Percentiles rank a stretch among this genome's conserved stretches.
phyloP scores from a whole-genome alignment of 148 eudicot species.

The Oxyria digyna region DNA sequence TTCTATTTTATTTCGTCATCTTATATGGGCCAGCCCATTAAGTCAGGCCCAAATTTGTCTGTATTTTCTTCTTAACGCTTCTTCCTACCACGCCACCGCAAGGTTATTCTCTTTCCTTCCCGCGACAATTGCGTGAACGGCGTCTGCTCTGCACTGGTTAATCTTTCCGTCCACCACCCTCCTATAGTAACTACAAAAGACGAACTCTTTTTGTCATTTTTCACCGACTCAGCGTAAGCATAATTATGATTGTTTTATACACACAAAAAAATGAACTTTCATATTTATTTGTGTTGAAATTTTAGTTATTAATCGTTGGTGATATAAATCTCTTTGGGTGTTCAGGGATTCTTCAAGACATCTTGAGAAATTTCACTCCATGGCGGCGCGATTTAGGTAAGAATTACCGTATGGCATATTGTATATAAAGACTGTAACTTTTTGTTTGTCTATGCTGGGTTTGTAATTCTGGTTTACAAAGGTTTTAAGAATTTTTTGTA shows the following conservation, averaged over 20 bases:
- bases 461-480: neutral
- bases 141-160: neutral
- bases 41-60: neutral
- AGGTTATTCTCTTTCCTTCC: neutral
- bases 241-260: no score
- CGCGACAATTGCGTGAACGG: neutral
- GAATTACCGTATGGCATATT: neutral
- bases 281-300: no score
- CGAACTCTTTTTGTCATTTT: neutral
- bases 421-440: no score
- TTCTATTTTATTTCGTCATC: neutral
- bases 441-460: no score
- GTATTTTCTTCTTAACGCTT: neutral
- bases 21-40: neutral
- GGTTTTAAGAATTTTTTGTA: neutral
- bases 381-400: neutral
- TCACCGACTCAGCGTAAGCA: neutral
- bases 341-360: neutral
- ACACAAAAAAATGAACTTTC: no score
- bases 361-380: neutral
- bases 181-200: neutral
- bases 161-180: neutral
- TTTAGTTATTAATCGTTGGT: neutral
- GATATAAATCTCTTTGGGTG: neutral
- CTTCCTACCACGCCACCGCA: neutral